Evolutionary conservation across 2,329 filamentous ascomycete species (phyloP), one percentile per base, ranked within the genome.

Genomic region (Waltergamsia citrina): DNA sequence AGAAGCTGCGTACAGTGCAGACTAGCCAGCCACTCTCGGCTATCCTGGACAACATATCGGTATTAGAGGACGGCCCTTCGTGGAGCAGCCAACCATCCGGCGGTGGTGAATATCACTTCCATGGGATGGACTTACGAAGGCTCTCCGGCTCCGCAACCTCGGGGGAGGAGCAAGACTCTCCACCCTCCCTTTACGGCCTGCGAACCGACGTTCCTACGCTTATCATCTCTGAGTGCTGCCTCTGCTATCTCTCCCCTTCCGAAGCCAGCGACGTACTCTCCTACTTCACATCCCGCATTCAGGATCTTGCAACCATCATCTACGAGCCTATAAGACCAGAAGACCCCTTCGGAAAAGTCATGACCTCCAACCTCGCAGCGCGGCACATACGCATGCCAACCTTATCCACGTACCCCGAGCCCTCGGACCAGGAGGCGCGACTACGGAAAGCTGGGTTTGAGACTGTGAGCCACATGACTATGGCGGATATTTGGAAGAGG

Each of bases 171-270:
- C 19, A 19, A 29, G 29, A n/a, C 14, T n/a, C 4, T 16, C 11
- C 15, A 22, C 17, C 38, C 16, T 39, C 18, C 1, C 35, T 60
- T 2, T 44, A 52, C 0, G 68, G 68, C 45, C 43, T 76, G 62
- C 45, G 72, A 62, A 50, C 58, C 44, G 47, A 74, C 51, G 17
- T 85, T 0, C 86, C 92, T 0, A 98, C 92, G 0, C 62, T 98
- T 7, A 59, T 98, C 17, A 69, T 98, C 6, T 96, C 90, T 0
- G 92, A 98, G 57, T 96, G 92, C 67, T 98, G 92, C 53, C 71
- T 98, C 21, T 85, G 92, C 53, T 98, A 98, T 50, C 71, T 98
- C 2, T 69, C 79, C 7, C 69, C 78, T 0, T 48, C 68, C 0
- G 70, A 78, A 33, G 81, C 87, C 0, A 65, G 69, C 24, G 58